Conservation (phyloP, 768 basidiomycete genomes). For the Agaricus blazei region DNA sequence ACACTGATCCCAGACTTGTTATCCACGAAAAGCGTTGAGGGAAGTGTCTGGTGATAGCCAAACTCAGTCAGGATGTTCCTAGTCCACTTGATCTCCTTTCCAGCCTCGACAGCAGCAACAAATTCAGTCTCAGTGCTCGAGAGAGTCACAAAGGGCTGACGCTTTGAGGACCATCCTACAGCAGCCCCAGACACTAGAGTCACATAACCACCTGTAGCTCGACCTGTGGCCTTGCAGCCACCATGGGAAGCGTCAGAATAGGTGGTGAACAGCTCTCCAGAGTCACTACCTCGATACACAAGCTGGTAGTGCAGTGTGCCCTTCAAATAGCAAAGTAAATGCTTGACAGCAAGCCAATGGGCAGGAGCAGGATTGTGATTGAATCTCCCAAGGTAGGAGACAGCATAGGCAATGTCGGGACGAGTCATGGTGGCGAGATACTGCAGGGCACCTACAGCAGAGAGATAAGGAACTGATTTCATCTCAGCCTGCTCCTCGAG, state of each 20-base stretch:
- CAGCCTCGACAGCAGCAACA: no score
- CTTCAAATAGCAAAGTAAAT: constrained; percentile 5
- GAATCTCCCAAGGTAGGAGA: constrained; percentile 27
- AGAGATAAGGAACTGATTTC: background rate
- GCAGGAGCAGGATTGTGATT: background rate
- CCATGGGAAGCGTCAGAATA: constrained; percentile 15
- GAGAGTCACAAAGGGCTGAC: constrained; percentile 21
- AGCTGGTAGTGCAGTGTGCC: constrained; percentile 11
- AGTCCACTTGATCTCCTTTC: no score
- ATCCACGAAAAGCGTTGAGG: no score
- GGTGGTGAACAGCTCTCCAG: constrained; percentile 7
- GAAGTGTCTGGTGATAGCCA: no score
- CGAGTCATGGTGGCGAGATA: constrained; percentile 10
- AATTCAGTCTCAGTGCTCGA: constrained; percentile 35
- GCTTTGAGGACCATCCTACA: constrained; percentile 12
- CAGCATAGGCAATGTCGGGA: constrained; percentile 25
- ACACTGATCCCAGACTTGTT: no score
- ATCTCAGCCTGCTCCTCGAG: background rate
- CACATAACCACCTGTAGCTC: background rate
- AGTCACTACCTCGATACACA: background rate
- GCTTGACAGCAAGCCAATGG: background rate
- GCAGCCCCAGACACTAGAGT: constrained; percentile 18
- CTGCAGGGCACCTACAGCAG: background rate
- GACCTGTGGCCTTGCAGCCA: constrained; percentile 3
- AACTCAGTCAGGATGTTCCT: no score